phyloP scores from a whole-genome alignment of 2,329 filamentous ascomycete species.

The Xylariaceae sp. region DNA sequence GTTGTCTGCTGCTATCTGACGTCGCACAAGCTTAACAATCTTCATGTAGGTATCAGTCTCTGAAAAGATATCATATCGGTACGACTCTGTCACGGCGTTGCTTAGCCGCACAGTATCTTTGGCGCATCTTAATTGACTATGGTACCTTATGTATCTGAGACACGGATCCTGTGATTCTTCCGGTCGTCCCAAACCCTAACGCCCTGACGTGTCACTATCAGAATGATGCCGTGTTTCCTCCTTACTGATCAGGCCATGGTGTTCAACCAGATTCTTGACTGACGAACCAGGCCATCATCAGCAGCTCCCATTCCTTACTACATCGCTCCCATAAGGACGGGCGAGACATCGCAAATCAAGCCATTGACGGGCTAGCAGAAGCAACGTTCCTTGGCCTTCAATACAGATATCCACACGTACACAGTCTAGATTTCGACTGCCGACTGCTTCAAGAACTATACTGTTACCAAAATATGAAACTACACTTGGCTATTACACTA shows the following conservation, averaged over 20 bases:
- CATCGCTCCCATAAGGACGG: no score
- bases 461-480: no score
- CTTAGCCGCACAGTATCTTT: no score
- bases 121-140: background rate
- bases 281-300: no score
- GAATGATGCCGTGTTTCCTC: constrained; percentile 7
- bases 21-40: constrained; percentile 5
- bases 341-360: no score
- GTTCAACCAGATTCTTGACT: background rate
- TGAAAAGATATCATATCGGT: background rate
- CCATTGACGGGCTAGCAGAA: no score
- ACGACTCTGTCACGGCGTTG: background rate
- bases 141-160: constrained; percentile 1
- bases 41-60: background rate
- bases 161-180: background rate
- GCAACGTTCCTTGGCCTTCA: no score
- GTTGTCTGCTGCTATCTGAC: constrained; percentile 10
- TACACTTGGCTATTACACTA: no score
- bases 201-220: constrained; percentile 13
- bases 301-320: no score
- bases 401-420: no score
- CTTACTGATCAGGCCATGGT: constrained; percentile 13
- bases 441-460: no score
- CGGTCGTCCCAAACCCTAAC: constrained; percentile 2
- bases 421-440: no score